Percentiles rank a stretch among this genome's conserved stretches.
Evolutionary conservation across 2,329 filamentous ascomycete species (phyloP).

Genomic region (Claviceps citrina): DNA sequence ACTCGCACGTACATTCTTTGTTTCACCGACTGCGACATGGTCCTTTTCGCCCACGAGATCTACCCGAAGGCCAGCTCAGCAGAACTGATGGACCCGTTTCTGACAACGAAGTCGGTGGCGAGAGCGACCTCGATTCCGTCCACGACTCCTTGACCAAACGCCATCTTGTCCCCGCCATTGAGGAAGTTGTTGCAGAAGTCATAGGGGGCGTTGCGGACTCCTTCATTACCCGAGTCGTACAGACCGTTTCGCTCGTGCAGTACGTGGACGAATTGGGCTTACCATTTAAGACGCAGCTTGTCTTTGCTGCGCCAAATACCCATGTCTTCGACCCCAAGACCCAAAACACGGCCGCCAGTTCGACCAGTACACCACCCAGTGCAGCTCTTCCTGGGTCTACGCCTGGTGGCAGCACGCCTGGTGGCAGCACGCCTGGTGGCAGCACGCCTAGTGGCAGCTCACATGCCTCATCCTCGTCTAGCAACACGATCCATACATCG

Average conservation of each 20-base stretch:
- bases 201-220: slow-evolving; percentile 2
- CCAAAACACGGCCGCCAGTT: slow-evolving; percentile 21
- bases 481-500: neutral
- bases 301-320: slow-evolving; percentile 23
- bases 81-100: slow-evolving; percentile 10
- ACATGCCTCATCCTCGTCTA: slow-evolving; percentile 7
- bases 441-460: too few relatives aligned
- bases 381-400: slow-evolving; percentile 12
- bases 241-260: slow-evolving; percentile 41
- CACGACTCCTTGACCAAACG: slow-evolving; percentile 6
- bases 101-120: slow-evolving; percentile 13
- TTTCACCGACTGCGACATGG: slow-evolving; percentile 9
- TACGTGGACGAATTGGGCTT: slow-evolving; percentile 33
- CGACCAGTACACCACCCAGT: slow-evolving; percentile 12
- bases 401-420: too few relatives aligned
- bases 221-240: slow-evolving; percentile 31
- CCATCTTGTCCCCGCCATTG: slow-evolving; percentile 8
- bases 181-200: slow-evolving; percentile 6
- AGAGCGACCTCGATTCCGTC: slow-evolving; percentile 5
- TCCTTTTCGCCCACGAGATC: slow-evolving; percentile 7
- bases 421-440: too few relatives aligned
- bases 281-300: slow-evolving; percentile 28
- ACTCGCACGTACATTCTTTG: slow-evolving; percentile 15
- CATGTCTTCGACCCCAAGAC: slow-evolving; percentile 21
- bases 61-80: slow-evolving; percentile 5